These are phyloP conservation scores for Flaveria trinervia DNA, from an alignment of 129 eudicot species.

Conservation along the genomic window DNA sequence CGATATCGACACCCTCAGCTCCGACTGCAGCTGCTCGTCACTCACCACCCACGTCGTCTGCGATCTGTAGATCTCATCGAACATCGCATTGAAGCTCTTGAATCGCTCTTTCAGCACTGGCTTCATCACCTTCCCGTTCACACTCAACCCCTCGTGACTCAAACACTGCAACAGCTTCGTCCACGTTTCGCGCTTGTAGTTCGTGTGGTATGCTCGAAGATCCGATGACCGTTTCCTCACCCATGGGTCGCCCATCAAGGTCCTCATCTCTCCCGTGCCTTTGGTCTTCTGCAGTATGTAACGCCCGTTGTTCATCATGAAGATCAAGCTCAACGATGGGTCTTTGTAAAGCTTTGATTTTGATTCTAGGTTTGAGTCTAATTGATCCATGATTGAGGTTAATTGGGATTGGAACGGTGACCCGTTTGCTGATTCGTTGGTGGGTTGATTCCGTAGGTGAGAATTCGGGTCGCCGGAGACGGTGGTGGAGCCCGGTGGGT, in stretches of 20 bases:
- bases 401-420: constrained; percentile 60
- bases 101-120: constrained; percentile 78
- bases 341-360: constrained; percentile 70
- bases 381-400: constrained; percentile 51
- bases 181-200: constrained; percentile 78
- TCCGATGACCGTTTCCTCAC: constrained; percentile 61
- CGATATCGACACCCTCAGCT: constrained; percentile 78
- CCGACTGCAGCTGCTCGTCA: constrained; percentile 88
- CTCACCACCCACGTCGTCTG: constrained; percentile 73
- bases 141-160: constrained; percentile 60
- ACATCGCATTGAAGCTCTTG: constrained; percentile 76
- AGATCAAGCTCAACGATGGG: constrained; percentile 50
- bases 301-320: constrained; percentile 85
- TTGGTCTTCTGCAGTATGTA: constrained; percentile 73
- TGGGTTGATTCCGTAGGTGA: not conserved
- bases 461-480: constrained; percentile 35
- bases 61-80: constrained; percentile 71
- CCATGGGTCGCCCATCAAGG: constrained; percentile 59
- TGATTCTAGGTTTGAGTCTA: constrained; percentile 54
- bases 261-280: constrained; percentile 46
- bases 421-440: not conserved
- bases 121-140: constrained; percentile 68
- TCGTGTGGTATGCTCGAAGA: constrained; percentile 58
- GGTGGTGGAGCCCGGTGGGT: constrained; percentile 31
- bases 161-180: constrained; percentile 55